phyloP scores from a whole-genome alignment of 2,329 filamentous ascomycete species.

The Beauveria varroae region DNA sequence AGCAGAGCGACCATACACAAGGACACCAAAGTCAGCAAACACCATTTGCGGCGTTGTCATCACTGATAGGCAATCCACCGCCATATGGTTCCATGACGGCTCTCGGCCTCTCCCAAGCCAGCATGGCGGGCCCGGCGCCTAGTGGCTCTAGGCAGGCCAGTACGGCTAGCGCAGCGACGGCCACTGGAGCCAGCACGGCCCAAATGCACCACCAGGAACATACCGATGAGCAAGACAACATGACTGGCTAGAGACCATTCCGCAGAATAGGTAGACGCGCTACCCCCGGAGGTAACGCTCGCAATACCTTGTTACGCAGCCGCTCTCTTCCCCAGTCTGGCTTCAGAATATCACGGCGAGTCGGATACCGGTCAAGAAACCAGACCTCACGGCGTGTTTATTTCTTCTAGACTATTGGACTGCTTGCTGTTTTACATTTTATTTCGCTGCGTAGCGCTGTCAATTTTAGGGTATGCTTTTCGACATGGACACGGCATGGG shows the following conservation, averaged over 20 bases:
- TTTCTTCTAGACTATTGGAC: background rate
- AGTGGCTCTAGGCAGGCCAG: conserved; percentile 18
- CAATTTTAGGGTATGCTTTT: background rate
- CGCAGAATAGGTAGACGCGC: background rate
- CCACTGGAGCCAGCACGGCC: conserved; percentile 29
- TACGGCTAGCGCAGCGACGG: conserved; percentile 18
- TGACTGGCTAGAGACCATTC: background rate
- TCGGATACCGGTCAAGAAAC: too few species aligned
- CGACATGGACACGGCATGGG: background rate
- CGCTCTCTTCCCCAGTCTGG: background rate
- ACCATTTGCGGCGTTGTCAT: conserved; percentile 17
- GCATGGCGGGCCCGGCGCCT: conserved; percentile 22
- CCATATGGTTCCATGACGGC: conserved; percentile 17
- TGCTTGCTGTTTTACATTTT: background rate
- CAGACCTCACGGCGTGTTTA: background rate
- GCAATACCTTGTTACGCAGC: background rate
- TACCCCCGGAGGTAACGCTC: background rate
- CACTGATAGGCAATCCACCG: conserved; percentile 22
- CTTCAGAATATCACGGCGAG: too few species aligned
- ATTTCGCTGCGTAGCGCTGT: background rate
- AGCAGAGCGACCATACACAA: background rate
- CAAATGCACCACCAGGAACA: conserved; percentile 24
- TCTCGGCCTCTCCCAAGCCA: conserved; percentile 21
- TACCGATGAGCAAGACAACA: conserved; percentile 14
- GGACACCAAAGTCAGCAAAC: conserved; percentile 16